Base-by-base conservation (phyloP, 345 rosid species). In the Populus tremula region DNA sequence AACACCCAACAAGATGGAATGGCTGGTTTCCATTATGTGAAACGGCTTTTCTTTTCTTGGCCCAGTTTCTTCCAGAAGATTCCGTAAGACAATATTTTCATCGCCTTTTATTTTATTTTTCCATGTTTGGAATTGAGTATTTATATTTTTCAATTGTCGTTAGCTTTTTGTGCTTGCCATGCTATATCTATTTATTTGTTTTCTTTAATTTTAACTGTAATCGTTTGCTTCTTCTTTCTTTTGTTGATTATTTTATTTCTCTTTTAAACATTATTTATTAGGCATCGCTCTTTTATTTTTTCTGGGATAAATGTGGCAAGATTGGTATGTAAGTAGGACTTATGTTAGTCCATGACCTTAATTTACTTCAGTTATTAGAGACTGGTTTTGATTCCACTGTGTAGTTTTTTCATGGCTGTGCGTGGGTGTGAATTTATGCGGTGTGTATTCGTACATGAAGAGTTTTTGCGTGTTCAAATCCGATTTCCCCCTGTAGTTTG, bases 11-110 rank as follows among this genome's bases (percentile, higher is more conserved):
- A 66, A 45, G 16, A 18, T 18, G 50, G 80, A 36, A 50, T 77
- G 69, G 61, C 20, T 12, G 54, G 53, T 75, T 71, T 41, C 41
- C 68, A 56, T 68, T 77, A 31, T 56, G 13, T 23, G 63, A 31
- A 75, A 76, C 68, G 76, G 67, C 1, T 47, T 71, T 77, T 27
- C 39, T 66, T 29, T 66, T 74, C 56, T 20, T 65, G 80, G 14
- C 56, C 68, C 70, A 7, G 27, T 29, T 78, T 29, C 54, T 68
- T 76, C 77, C 74, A 35, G 80, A 83, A 81, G 61, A 23, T 83
- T 81, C 80, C 63, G 79, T 83, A 79, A 83, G 84, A 31, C 71
- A 35, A 35, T 1, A 54, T 25, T 31, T 23, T 8, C n/a, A 5
- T 21, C n/a, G 27, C 72, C 6, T 17, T 49, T 56, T 20, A 23